A percentile compares a stretch with the other conserved stretches of the same genome.
Conservation (phyloP, 352 stramenopile genomes). For the Globisporangium cederbergense region DNA sequence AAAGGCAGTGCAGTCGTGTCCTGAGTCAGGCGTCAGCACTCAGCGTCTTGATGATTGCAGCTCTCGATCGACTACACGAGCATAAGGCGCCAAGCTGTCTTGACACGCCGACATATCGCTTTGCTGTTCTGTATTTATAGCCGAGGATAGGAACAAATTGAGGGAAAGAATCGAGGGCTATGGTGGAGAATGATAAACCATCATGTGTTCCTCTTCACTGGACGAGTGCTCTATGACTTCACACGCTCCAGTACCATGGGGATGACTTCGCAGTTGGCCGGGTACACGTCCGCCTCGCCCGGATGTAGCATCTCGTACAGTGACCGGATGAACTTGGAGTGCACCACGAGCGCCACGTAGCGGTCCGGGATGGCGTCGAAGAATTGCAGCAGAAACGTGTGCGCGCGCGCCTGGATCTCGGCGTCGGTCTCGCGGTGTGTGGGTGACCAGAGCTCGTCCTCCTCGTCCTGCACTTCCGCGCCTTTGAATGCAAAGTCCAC, state of each 20-base stretch:
- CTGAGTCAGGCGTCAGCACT: neutral
- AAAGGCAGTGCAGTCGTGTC: neutral
- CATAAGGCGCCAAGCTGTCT: conserved; percentile 2
- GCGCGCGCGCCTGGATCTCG: conserved; percentile 48
- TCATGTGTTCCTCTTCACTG: neutral
- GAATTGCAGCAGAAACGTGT: conserved; percentile 32
- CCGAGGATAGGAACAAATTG: neutral
- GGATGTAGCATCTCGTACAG: conserved; percentile 43
- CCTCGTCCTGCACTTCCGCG: conserved; percentile 42
- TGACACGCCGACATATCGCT: neutral
- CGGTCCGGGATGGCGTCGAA: conserved; percentile 49
- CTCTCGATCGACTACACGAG: neutral
- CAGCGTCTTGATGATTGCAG: neutral
- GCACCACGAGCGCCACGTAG: conserved; percentile 55
- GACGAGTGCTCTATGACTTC: neutral
- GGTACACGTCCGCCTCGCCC: conserved; percentile 28
- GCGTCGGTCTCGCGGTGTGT: conserved; percentile 60
- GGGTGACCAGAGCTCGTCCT: conserved; percentile 53
- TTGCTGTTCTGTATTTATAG: neutral
- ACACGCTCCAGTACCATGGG: conserved; percentile 35
- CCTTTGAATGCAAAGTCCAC: conserved; percentile 43
- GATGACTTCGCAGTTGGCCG: conserved; percentile 47
- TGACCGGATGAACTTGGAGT: conserved; percentile 70
- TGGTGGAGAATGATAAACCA: conserved; percentile 3
- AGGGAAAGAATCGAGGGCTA: neutral